Conservation (phyloP, 768 basidiomycete species). For the Mycena maculata region DNA sequence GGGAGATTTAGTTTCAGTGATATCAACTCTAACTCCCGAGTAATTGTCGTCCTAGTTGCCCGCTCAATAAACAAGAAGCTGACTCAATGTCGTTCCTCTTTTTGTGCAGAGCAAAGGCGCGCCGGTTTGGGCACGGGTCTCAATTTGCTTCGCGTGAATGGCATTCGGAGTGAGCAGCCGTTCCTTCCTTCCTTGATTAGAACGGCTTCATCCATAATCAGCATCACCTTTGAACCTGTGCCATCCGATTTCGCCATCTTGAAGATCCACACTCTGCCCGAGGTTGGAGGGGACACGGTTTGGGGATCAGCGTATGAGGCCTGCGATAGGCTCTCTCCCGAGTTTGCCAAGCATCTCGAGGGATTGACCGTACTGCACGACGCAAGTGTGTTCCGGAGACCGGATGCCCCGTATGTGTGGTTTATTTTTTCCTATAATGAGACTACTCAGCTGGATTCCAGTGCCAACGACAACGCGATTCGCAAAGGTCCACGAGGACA, state of each 20-base stretch:
- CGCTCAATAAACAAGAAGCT: conserved; percentile 6
- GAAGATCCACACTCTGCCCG: conserved; percentile 13
- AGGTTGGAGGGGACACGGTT: conserved; percentile 41
- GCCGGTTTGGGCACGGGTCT: conserved; percentile 9
- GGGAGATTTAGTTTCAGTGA: conserved; percentile 53
- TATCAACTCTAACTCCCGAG: conserved; percentile 30
- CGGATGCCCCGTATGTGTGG: neutral
- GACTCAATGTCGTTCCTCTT: conserved; percentile 10
- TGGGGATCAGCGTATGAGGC: conserved; percentile 43
- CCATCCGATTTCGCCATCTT: conserved; percentile 55
- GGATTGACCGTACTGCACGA: conserved; percentile 56
- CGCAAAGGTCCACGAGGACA: neutral
- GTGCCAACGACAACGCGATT: neutral
- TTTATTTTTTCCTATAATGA: neutral
- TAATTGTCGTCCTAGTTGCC: conserved; percentile 11
- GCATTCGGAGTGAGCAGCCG: conserved; percentile 36
- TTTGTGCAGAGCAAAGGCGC: conserved; percentile 12
- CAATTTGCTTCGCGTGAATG: conserved; percentile 16
- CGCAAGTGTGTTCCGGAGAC: conserved; percentile 24
- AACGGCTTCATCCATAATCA: conserved; percentile 1
- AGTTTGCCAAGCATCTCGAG: conserved; percentile 51
- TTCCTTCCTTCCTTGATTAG: conserved; percentile 4
- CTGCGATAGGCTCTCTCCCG: conserved; percentile 58
- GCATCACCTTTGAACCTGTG: conserved; percentile 56
- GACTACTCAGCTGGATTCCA: neutral